These are phyloP conservation scores for Paraurostyla sp. DNA, from an alignment of 73 alveolate species.

Conservation along the genomic window DNA sequence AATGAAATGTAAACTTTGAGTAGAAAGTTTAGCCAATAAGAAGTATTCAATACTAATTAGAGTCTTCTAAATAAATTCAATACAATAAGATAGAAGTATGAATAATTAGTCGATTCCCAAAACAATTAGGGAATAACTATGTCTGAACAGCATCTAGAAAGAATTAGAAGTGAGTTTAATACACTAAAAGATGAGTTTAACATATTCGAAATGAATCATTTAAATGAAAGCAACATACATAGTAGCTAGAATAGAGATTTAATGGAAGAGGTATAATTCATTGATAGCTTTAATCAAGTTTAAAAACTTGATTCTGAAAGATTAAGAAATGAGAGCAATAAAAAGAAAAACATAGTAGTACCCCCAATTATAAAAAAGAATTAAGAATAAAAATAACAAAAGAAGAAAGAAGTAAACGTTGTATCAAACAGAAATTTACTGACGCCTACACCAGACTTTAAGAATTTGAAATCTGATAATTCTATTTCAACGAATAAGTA, in stretches of 20 bases:
- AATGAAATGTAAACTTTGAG: constrained; percentile 27
- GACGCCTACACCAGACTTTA: constrained; percentile 47
- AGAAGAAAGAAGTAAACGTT: too few relatives aligned
- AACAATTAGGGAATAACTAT: too few relatives aligned
- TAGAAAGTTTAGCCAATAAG: background rate
- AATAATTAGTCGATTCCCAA: background rate
- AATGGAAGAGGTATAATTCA: background rate
- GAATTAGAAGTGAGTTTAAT: constrained; percentile 6
- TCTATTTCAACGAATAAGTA: background rate
- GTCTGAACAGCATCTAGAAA: constrained; percentile 15
- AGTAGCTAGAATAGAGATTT: background rate
- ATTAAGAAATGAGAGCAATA: background rate
- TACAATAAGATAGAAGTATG: constrained; percentile 23
- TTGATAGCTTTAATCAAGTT: constrained; percentile 9
- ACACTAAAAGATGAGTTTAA: constrained; percentile 18
- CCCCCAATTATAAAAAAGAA: background rate
- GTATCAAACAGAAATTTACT: too few relatives aligned
- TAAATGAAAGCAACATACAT: background rate
- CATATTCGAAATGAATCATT: background rate
- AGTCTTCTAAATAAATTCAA: background rate
- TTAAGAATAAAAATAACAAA: too few relatives aligned
- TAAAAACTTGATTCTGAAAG: constrained; percentile 2
- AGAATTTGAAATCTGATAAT: background rate
- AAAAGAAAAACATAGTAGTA: background rate
- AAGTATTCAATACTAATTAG: background rate